Evolutionary conservation across 768 basidiomycete genomes (phyloP).

Genomic region (Calvatia gigantea): DNA sequence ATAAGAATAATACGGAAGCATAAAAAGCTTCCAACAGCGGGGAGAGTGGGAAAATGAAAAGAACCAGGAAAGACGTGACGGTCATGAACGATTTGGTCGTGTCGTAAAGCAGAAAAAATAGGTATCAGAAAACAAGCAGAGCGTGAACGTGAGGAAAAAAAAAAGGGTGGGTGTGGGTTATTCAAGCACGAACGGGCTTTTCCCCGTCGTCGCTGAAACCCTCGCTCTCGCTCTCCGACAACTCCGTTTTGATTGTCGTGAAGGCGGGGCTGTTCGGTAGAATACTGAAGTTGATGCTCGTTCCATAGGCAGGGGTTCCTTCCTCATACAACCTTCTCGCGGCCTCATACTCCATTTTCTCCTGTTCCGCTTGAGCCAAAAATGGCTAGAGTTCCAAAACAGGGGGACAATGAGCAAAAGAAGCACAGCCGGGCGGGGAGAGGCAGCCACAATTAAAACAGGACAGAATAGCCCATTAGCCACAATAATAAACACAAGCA

Average conservation of each 20-base stretch:
- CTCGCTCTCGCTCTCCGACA: conserved; percentile 68
- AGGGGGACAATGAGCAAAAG: conserved; percentile 16
- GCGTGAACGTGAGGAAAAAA: conserved; percentile 15
- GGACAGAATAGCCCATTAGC: background rate
- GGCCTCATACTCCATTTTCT: conserved; percentile 91
- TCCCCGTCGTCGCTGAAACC: conserved; percentile 49
- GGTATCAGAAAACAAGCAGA: conserved; percentile 11
- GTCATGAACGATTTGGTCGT: conserved; percentile 16
- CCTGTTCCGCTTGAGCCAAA: conserved; percentile 89
- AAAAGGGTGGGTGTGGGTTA: conserved; percentile 10
- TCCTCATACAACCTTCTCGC: conserved; percentile 87
- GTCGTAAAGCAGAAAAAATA: conserved; percentile 6
- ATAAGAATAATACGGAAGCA: conserved; percentile 11
- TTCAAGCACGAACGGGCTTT: conserved; percentile 29
- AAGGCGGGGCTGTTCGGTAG: conserved; percentile 66
- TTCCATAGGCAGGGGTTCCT: conserved; percentile 61
- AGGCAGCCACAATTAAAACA: background rate
- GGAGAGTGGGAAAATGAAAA: conserved; percentile 14
- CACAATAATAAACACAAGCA: conserved; percentile 13
- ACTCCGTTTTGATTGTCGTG: conserved; percentile 56
- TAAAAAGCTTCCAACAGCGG: conserved; percentile 5
- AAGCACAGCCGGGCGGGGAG: background rate
- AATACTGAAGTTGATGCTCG: conserved; percentile 82
- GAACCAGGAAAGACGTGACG: conserved; percentile 16
- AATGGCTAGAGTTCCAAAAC: conserved; percentile 59